These are phyloP conservation scores for Kuraishia molischiana DNA, from an alignment of 805 yeast genomes.

Conservation along the genomic window DNA sequence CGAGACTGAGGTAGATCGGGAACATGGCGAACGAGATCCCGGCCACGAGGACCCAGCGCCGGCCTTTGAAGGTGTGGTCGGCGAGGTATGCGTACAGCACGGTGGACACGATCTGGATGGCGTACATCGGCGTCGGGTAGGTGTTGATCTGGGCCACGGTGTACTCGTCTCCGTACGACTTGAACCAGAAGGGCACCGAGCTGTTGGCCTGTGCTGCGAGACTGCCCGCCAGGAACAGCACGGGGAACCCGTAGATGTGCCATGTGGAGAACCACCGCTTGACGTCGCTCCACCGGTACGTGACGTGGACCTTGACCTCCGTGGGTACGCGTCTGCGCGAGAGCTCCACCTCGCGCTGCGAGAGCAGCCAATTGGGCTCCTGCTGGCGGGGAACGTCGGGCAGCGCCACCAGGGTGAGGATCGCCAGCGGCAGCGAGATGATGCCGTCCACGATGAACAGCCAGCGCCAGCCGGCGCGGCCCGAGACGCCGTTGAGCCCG, in stretches of 20 bases:
- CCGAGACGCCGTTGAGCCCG: constrained; percentile 10
- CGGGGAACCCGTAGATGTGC: constrained; percentile 37
- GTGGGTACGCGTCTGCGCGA: constrained; percentile 34
- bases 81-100: constrained; percentile 24
- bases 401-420: constrained; percentile 31
- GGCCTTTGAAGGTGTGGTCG: constrained; percentile 25
- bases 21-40: constrained; percentile 28
- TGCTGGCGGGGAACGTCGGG: constrained; percentile 35
- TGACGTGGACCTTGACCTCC: constrained; percentile 28
- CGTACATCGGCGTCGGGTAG: constrained; percentile 29
- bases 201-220: constrained; percentile 23
- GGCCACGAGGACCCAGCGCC: constrained; percentile 25
- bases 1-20: constrained; percentile 22
- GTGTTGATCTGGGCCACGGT: constrained; percentile 25
- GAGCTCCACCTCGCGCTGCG: constrained; percentile 30
- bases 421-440: constrained; percentile 24
- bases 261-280: constrained; percentile 34
- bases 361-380: constrained; percentile 30
- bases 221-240: constrained; percentile 26
- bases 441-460: constrained; percentile 37
- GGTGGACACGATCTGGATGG: constrained; percentile 27
- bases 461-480: constrained; percentile 31
- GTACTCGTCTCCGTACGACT: constrained; percentile 30
- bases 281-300: constrained; percentile 29
- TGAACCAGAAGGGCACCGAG: constrained; percentile 33